Base-by-base conservation (phyloP, 2,329 filamentous ascomycete genomes). In the Aspergillus floridensis region DNA sequence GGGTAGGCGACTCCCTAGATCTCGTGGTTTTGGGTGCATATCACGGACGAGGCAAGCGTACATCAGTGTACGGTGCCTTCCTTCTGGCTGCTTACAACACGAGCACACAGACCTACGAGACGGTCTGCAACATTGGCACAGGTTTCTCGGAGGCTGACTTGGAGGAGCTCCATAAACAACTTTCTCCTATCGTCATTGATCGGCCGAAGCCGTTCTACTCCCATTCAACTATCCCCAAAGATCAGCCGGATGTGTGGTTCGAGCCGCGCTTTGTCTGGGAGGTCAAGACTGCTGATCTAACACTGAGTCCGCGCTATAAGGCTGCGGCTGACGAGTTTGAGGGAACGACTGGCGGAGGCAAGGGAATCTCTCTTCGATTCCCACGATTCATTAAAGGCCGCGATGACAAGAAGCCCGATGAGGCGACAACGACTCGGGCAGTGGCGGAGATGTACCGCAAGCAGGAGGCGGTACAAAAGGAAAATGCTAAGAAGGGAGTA, bases 241-340 rank as follows among this genome's bases (percentile, higher is more conserved):
- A 98, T 73, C 95, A 99, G 74, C 95, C 95, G 1, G 95, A 99
- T 74, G 92, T 99, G 41, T 99, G 95, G 95, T 95, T 99, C 73
- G 95, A 99, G 81, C 91, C 95, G 14, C 87, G 88, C 47, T 88
- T 89, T 69, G 95, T 99, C 1, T 99, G 95, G 95, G 95, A 99
- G 77, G 93, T 99, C 67, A 96, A 93, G 81, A 96, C 93, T 12
- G 95, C 95, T 1, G 95, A 99, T 80, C 77, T 99, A 68, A 98
- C 95, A 1, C 84, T 99, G 22, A 93, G 89, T 66, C 95, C 95
- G 26, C 83, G 93, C 44, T 99, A 99, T 78, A 92, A 93, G 77
- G 95, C 95, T n/a, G 95, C 91, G 0, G 86, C 86, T 50, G 87
- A 89, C 66, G 91, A 96, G 72, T 87, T 93, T 6, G 83, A 90